Evolutionary conservation across 352 stramenopile species (phyloP), one percentile per base, ranked within the genome.

Genomic region (Thraustotheca clavata): DNA sequence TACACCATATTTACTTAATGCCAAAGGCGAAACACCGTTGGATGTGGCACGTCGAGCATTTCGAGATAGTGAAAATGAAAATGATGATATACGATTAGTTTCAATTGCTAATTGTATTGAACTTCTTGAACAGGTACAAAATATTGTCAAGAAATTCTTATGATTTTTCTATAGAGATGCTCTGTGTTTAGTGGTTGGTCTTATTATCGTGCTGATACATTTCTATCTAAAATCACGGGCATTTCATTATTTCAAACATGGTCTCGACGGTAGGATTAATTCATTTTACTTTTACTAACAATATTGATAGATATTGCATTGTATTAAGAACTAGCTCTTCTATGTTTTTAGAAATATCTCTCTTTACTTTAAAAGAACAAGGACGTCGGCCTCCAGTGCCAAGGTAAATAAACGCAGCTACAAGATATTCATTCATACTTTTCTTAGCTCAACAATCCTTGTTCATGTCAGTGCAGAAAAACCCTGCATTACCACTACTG

Each of bases 61-160:
- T 7, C 59, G 59, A n/a, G 27, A 52, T n/a, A 20, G 36, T 20
- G 54, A 71, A 12, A 33, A 18, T 40, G 54, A 54, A 38, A 33
- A 29, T 1, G 34, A 48, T 24, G 31, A 47, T 26, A 6, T 26
- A 18, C 22, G 22, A 24, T 33, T 49, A 0, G 11, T 46, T 11
- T 43, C 27, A 3, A 71, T 71, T 50, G 63, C 73, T 26, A n/a
- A 59, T 2, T 72, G 71, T 38, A 76, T 76, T 46, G 63, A 63
- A 43, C 60, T 73, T n/a, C 60, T 74, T 9, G 76, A 87, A 55
- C 76, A 80, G 69, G 76, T 83, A 18, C 20, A n/a, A n/a, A 18
- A 14, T 43, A 7, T 26, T n/a, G 5, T 18, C 18, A 57, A 29
- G 29, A 2, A 22, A 40, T 68, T 31, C 22, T 32, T 20, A 59